These are phyloP conservation scores for Neofusicoccum sp. DNA, from an alignment of 2,329 filamentous ascomycete genomes.

Conservation along the genomic window DNA sequence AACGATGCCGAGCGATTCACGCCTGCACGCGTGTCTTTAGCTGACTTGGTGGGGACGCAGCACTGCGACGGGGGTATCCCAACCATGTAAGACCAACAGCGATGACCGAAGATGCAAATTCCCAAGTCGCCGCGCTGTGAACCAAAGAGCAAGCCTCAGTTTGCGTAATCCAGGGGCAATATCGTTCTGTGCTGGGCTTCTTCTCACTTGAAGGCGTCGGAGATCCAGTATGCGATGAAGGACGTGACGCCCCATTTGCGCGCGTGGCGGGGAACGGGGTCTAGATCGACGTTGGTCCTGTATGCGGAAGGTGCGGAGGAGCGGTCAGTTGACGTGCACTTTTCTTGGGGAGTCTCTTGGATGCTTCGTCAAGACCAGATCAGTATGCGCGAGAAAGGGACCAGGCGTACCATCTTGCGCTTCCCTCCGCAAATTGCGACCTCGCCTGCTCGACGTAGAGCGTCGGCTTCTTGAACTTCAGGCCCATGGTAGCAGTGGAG, in stretches of 20 bases:
- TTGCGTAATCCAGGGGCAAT: neutral
- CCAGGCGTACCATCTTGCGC: slow-evolving; percentile 2
- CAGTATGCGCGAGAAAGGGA: neutral
- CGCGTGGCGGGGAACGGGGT: slow-evolving; percentile 45
- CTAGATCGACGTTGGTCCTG: slow-evolving; percentile 50
- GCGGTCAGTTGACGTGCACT: too few species aligned
- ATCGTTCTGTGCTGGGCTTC: neutral
- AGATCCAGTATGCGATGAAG: slow-evolving; percentile 53
- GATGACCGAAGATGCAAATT: slow-evolving; percentile 44
- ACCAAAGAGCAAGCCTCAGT: slow-evolving; percentile 15
- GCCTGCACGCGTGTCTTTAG: neutral
- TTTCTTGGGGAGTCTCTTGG: too few species aligned
- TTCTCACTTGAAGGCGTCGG: slow-evolving; percentile 49
- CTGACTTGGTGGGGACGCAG: too few species aligned
- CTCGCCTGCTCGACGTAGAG: slow-evolving; percentile 46
- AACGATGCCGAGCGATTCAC: slow-evolving; percentile 54
- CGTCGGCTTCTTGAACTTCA: slow-evolving; percentile 30
- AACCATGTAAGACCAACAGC: slow-evolving; percentile 52
- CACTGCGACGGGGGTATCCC: neutral
- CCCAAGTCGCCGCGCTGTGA: slow-evolving; percentile 51
- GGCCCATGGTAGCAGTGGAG: neutral
- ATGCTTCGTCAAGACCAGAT: too few species aligned
- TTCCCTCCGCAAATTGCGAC: slow-evolving; percentile 46
- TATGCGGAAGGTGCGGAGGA: too few species aligned
- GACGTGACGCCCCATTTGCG: slow-evolving; percentile 49